These are phyloP conservation scores for Hortiboletus campestris DNA, from an alignment of 768 basidiomycete genomes.

Conservation along the genomic window DNA sequence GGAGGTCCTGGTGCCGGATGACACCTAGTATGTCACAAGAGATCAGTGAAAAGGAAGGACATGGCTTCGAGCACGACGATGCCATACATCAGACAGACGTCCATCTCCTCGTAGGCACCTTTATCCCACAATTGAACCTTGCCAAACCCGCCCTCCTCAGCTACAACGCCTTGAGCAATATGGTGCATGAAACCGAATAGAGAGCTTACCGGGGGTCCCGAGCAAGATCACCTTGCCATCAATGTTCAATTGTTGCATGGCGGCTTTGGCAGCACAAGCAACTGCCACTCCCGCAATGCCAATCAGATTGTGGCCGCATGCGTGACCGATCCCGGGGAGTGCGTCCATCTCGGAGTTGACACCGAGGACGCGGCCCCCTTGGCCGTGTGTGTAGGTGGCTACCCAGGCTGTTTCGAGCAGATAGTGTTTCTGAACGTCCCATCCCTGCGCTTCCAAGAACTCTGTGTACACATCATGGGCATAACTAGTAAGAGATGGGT, in stretches of 20 bases:
- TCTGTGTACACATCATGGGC: conserved; percentile 68
- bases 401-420: conserved; percentile 74
- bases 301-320: conserved; percentile 83
- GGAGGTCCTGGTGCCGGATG: conserved; percentile 80
- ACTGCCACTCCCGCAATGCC: conserved; percentile 74
- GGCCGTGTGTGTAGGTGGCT: conserved; percentile 64
- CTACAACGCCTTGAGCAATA: conserved; percentile 34
- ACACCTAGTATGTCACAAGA: conserved; percentile 47
- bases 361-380: conserved; percentile 68
- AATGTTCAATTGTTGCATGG: conserved; percentile 59
- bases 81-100: conserved; percentile 68
- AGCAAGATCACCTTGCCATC: conserved; percentile 68
- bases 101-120: conserved; percentile 76
- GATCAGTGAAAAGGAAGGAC: neutral
- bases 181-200: neutral
- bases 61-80: neutral
- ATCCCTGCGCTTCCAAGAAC: conserved; percentile 67
- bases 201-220: conserved; percentile 67
- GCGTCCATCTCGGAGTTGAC: conserved; percentile 80
- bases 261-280: conserved; percentile 65
- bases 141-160: conserved; percentile 77
- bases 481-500: conserved; percentile 39
- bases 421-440: conserved; percentile 59
- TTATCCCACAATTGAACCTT: conserved; percentile 67
- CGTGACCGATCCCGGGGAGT: conserved; percentile 58